A percentile compares a stretch with the other conserved stretches of the same genome.
phyloP scores from a whole-genome alignment of 2,329 filamentous ascomycete species.

The Sclerotinia nivalis region DNA sequence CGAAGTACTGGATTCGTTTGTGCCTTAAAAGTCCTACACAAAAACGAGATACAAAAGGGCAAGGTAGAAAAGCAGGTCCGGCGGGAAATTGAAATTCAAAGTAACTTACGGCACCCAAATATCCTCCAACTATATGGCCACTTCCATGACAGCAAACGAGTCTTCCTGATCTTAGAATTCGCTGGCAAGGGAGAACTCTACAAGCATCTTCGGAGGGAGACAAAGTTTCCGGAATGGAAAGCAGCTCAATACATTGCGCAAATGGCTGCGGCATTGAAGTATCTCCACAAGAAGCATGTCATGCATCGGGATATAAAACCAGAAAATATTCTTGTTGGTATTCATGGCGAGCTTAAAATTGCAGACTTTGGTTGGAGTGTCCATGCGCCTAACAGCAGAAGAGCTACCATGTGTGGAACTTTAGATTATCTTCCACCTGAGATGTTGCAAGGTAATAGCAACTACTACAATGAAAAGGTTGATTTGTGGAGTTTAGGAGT shows the following conservation, averaged over 20 bases:
- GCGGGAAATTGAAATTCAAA: constrained; percentile 74
- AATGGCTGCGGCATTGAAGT: constrained; percentile 81
- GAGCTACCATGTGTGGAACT: constrained; percentile 95
- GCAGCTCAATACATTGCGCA: constrained; percentile 73
- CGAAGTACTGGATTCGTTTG: constrained; percentile 68
- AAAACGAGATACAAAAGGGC: constrained; percentile 67
- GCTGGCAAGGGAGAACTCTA: constrained; percentile 72
- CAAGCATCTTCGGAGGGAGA: constrained; percentile 69
- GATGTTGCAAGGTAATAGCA: constrained; percentile 90
- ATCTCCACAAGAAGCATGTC: constrained; percentile 94
- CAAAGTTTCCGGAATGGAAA: constrained; percentile 69
- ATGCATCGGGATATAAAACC: constrained; percentile 98
- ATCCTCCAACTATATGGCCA: constrained; percentile 70
- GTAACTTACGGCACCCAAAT: constrained; percentile 70
- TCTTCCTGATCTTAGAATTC: constrained; percentile 73
- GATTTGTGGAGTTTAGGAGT: constrained; percentile 96
- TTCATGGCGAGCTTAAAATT: constrained; percentile 98
- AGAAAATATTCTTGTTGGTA: constrained; percentile 93
- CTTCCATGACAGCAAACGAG: constrained; percentile 72
- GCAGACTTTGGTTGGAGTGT: constrained; percentile 99
- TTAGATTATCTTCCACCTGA: constrained; percentile 96
- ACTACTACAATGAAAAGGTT: constrained; percentile 92
- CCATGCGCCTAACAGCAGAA: constrained; percentile 90
- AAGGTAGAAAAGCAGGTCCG: constrained; percentile 70
- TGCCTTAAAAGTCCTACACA: constrained; percentile 73